Evolutionary conservation across 108 stramenopile species (phyloP).

Genomic region (Schizochytrium sp.): DNA sequence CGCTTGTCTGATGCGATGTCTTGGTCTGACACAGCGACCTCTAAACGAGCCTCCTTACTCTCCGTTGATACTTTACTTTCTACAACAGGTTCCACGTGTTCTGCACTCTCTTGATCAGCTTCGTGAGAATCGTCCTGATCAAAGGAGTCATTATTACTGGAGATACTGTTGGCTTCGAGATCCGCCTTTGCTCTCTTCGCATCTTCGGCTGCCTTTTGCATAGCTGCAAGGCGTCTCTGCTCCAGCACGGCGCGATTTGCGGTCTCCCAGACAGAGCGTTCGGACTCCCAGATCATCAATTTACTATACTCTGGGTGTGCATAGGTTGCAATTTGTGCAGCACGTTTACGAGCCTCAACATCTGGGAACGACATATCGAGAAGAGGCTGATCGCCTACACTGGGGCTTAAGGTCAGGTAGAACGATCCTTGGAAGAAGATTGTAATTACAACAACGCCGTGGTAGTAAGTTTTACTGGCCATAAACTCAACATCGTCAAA

Average conservation of each 20-base stretch:
- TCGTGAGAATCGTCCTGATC: background rate
- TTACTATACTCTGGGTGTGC: conserved; percentile 11
- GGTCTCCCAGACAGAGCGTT: conserved; percentile 50
- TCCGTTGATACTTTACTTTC: background rate
- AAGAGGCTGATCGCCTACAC: conserved; percentile 78
- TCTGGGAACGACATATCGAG: conserved; percentile 82
- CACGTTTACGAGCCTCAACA: conserved; percentile 63
- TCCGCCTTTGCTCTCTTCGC: background rate
- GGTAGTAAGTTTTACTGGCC: conserved; percentile 76
- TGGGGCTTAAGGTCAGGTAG: conserved; percentile 76
- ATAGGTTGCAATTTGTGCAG: conserved; percentile 43
- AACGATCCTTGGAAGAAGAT: conserved; percentile 81
- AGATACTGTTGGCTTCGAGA: background rate
- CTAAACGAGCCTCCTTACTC: background rate
- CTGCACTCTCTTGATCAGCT: background rate
- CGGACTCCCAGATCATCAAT: conserved; percentile 27
- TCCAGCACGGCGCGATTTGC: conserved; percentile 58
- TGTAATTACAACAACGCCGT: conserved; percentile 76
- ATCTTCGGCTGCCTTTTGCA: background rate
- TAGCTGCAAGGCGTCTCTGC: conserved; percentile 49
- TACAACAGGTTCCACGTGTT: background rate
- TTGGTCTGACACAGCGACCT: background rate
- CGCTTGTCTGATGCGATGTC: background rate
- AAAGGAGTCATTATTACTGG: background rate
- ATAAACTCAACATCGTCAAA: conserved; percentile 76